A percentile compares a stretch with the other conserved stretches of the same genome.
These are phyloP conservation scores for Obelidium mucronatum DNA, from an alignment of 192 early-diverging fungal genomes.

Conservation along the genomic window DNA sequence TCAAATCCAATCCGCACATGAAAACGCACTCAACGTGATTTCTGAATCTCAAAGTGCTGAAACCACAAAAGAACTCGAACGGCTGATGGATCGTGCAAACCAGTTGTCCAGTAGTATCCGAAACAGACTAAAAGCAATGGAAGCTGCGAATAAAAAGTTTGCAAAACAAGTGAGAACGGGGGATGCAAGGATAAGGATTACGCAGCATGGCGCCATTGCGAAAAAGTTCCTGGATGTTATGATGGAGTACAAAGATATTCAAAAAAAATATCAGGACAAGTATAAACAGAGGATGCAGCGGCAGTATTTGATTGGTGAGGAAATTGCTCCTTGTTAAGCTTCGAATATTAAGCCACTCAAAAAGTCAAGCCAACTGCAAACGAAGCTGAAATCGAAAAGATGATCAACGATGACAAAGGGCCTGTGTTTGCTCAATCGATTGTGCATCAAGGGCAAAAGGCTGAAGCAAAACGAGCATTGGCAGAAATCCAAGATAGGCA, in stretches of 20 bases:
- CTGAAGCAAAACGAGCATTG: constrained; percentile 76
- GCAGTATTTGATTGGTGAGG: constrained; percentile 82
- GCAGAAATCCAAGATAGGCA: constrained; percentile 86
- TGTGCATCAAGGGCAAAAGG: constrained; percentile 71
- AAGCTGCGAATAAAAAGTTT: constrained; percentile 56
- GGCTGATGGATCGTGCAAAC: constrained; percentile 58
- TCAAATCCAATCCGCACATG: constrained; percentile 53
- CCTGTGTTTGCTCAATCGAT: constrained; percentile 83
- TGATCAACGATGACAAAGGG: constrained; percentile 74
- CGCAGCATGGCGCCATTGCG: constrained; percentile 52
- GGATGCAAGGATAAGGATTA: constrained; percentile 55
- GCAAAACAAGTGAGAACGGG: constrained; percentile 42
- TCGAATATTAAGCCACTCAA: background rate
- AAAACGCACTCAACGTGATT: constrained; percentile 59
- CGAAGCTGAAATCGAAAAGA: constrained; percentile 75
- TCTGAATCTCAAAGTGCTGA: constrained; percentile 54
- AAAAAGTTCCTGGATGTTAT: constrained; percentile 67
- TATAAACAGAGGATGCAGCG: constrained; percentile 84
- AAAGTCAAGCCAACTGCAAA: constrained; percentile 84
- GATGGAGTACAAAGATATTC: constrained; percentile 80
- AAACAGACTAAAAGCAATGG: constrained; percentile 61
- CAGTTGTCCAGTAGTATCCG: constrained; percentile 47
- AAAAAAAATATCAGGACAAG: constrained; percentile 82
- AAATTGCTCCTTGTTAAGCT: background rate
- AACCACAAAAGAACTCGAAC: constrained; percentile 57